phyloP scores from a whole-genome alignment of 345 rosid species.

The Eucalyptus cloeziana region DNA sequence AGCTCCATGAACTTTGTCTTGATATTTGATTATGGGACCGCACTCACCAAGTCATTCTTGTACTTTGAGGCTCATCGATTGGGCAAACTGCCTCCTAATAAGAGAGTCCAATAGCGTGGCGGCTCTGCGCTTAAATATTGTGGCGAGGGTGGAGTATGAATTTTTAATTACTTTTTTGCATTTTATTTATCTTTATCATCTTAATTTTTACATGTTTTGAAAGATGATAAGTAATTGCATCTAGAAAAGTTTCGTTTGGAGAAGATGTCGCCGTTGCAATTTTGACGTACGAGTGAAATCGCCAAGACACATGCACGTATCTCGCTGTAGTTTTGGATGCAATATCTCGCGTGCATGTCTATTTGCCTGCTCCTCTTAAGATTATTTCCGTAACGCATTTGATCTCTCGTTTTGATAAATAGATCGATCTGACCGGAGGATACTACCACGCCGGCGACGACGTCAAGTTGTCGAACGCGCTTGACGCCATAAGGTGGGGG shows the following conservation, averaged over 20 bases:
- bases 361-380: background rate
- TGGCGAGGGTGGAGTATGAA: constrained; percentile 15
- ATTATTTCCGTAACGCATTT: background rate
- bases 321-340: background rate
- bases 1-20: background rate
- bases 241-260: background rate
- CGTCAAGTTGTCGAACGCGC: constrained; percentile 33
- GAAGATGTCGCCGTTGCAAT: background rate
- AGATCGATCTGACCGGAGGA: constrained; percentile 61
- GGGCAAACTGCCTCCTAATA: constrained; percentile 44
- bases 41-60: constrained; percentile 47
- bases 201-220: background rate
- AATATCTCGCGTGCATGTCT: background rate
- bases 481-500: constrained; percentile 45
- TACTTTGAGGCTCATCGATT: constrained; percentile 63
- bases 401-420: background rate
- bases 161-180: background rate
- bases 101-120: constrained; percentile 48
- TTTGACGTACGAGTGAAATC: too few relatives aligned
- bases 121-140: constrained; percentile 55
- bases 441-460: constrained; percentile 67
- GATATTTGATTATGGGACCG: constrained; percentile 22
- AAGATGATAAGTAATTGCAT: background rate
- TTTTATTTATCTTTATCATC: background rate
- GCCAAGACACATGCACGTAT: background rate